These are phyloP conservation scores for Ogataea haglerorum DNA, from an alignment of 805 yeast genomes.

Conservation along the genomic window DNA sequence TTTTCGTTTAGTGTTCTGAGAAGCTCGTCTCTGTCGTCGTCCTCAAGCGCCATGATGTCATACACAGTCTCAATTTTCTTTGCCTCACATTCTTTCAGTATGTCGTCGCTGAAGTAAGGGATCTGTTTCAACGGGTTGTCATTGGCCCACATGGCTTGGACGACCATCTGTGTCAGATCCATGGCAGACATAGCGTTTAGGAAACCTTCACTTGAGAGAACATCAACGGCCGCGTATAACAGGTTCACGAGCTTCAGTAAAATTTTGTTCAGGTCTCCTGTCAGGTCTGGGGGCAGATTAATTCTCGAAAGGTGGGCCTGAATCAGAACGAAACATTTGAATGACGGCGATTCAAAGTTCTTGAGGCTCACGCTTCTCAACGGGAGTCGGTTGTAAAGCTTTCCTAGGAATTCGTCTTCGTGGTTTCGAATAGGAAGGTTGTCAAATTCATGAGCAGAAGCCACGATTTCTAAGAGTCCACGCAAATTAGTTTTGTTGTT, in stretches of 20 bases:
- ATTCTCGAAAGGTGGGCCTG: conserved; percentile 81
- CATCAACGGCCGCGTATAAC: conserved; percentile 67
- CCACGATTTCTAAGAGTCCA: conserved; percentile 59
- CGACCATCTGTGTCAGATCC: conserved; percentile 85
- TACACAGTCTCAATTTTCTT: conserved; percentile 65
- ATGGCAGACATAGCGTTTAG: conserved; percentile 76
- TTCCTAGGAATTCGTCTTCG: conserved; percentile 48
- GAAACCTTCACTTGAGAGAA: conserved; percentile 74
- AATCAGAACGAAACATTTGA: conserved; percentile 69
- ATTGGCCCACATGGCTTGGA: conserved; percentile 81
- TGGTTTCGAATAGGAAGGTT: conserved; percentile 55
- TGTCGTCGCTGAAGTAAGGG: conserved; percentile 56
- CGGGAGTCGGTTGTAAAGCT: conserved; percentile 60
- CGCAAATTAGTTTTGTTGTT: conserved; percentile 54
- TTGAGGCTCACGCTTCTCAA: conserved; percentile 41
- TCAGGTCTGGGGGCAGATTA: conserved; percentile 57
- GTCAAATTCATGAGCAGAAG: conserved; percentile 73
- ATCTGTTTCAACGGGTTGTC: conserved; percentile 78
- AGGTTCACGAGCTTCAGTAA: conserved; percentile 48
- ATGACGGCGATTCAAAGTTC: conserved; percentile 47
- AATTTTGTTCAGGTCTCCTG: conserved; percentile 51
- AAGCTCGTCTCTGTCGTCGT: conserved; percentile 54
- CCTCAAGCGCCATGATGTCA: conserved; percentile 76
- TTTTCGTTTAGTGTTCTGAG: conserved; percentile 48
- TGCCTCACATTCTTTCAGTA: conserved; percentile 52